These are phyloP conservation scores for Botrytis medusae DNA, from an alignment of 2,329 filamentous ascomycete genomes.

Conservation along the genomic window DNA sequence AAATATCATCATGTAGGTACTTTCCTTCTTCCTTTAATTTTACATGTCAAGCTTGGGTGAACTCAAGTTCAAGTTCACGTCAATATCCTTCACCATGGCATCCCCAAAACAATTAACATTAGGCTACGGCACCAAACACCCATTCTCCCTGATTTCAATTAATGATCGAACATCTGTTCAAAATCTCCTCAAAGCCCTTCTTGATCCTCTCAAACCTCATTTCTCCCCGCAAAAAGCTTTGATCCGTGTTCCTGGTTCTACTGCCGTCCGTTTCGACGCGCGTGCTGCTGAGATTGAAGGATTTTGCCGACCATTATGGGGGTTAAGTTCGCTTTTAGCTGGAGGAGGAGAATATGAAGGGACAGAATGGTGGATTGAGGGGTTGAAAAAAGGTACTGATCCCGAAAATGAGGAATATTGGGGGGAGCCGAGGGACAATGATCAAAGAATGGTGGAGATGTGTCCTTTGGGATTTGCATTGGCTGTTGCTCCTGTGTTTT, in stretches of 20 bases:
- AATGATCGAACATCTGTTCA: constrained; percentile 57
- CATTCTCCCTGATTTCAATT: constrained; percentile 54
- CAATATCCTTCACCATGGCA: background rate
- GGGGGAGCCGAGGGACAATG: constrained; percentile 73
- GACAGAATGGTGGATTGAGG: constrained; percentile 66
- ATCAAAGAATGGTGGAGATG: constrained; percentile 84
- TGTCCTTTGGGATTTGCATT: constrained; percentile 75
- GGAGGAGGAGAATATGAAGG: constrained; percentile 65
- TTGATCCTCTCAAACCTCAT: constrained; percentile 70
- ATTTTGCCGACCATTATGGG: constrained; percentile 65
- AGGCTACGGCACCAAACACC: constrained; percentile 54
- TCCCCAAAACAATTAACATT: constrained; percentile 39
- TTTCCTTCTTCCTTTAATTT: background rate
- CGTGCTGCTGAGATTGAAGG: constrained; percentile 71
- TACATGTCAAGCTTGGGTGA: background rate
- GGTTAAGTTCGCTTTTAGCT: constrained; percentile 66
- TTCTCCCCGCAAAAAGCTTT: constrained; percentile 67
- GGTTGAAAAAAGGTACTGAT: constrained; percentile 69
- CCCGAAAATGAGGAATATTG: constrained; percentile 71
- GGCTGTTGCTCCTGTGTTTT: constrained; percentile 55
- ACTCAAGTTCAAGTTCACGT: background rate
- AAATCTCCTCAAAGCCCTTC: constrained; percentile 59
- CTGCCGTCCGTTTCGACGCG: constrained; percentile 75
- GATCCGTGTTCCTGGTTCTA: constrained; percentile 66
- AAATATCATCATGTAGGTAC: background rate